Percentiles rank a stretch among this genome's conserved stretches.
These are phyloP conservation scores for Pichia sp. DNA, from an alignment of 1,139 yeast species.

Conservation along the genomic window DNA sequence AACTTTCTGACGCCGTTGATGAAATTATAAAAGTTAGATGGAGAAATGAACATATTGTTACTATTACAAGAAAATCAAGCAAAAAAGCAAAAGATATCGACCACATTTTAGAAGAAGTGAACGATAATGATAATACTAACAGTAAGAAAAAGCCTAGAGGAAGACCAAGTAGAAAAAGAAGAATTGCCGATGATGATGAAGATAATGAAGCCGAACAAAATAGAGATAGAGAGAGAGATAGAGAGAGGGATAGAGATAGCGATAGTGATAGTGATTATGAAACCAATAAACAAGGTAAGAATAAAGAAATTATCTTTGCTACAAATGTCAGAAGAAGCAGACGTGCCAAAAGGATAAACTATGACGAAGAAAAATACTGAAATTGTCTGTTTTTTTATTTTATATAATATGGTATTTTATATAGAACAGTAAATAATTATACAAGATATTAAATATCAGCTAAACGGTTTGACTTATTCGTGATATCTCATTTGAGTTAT, in stretches of 20 bases:
- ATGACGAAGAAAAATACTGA: slow-evolving; percentile 5
- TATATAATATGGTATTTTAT: not conserved
- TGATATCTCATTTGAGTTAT: slow-evolving; percentile 65
- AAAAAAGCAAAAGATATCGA: not conserved
- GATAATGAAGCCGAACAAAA: slow-evolving; percentile 1
- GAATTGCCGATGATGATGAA: slow-evolving; percentile 2
- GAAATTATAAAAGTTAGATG: slow-evolving; percentile 12
- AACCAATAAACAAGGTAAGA: not conserved
- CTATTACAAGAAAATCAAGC: not conserved
- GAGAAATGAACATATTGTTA: slow-evolving; percentile 8
- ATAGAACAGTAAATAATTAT: not conserved
- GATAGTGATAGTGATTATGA: slow-evolving; percentile 1
- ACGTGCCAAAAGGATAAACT: slow-evolving; percentile 10
- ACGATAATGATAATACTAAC: not conserved
- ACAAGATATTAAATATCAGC: not conserved
- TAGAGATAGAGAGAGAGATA: too few species aligned
- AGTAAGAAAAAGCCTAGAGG: not conserved
- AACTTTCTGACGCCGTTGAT: not conserved
- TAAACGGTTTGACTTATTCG: slow-evolving; percentile 46
- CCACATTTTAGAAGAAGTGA: not conserved
- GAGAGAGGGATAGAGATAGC: not conserved
- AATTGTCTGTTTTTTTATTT: not conserved
- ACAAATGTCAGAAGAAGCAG: slow-evolving; percentile 4
- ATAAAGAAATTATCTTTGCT: not conserved
- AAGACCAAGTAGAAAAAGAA: not conserved